Base-by-base conservation (phyloP, 495 filamentous ascomycete species). In the Penicillium crystallinum region DNA sequence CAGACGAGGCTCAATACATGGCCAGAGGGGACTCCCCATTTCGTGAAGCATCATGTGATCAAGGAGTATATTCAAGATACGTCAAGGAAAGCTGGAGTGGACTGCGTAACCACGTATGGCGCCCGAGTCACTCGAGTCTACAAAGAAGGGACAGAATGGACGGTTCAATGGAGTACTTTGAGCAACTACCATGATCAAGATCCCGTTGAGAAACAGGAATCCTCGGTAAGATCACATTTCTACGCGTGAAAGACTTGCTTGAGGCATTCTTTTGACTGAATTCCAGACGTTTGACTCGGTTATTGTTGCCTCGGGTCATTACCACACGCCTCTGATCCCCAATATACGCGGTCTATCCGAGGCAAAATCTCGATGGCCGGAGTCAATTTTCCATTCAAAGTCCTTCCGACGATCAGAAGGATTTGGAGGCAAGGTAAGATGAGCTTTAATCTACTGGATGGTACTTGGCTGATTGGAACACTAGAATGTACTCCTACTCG, bases 21-120 rank as follows among this genome's bases (percentile, higher is more conserved):
- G 82, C 78, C 80, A 1, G 69, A 79, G 18, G 81, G 77, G 4
- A 86, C 80, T 0, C 74, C 72, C 12, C 71, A 74, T 35, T 79
- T 74, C 56, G 77, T 86, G 14, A 80, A 69, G 38, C 83, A 86
- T 52, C 52, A 57, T 15, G 66, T 77, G 2, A 66, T 85, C 9
- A 76, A 77, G 31, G 63, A 74, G 5, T 89, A 88, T 61, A 77
- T 89, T 15, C 77, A 82, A 47, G 70, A 76, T 34, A 80, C 79
- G 3, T 76, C 83, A 0, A 52, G 47, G 1, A 65, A 77, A 15
- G 69, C 75, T 15, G 72, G 74, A 9, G 74, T 84, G 3, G 60
- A 82, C 6, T 59, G 64, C 12, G 61, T 74, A 15, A 81, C 78
- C 0, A 63, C 65, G 9, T 84, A 77, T 58, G 73, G 82, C 41